Conservation (phyloP, 345 rosid species). For the Aurinia saxatilis region DNA sequence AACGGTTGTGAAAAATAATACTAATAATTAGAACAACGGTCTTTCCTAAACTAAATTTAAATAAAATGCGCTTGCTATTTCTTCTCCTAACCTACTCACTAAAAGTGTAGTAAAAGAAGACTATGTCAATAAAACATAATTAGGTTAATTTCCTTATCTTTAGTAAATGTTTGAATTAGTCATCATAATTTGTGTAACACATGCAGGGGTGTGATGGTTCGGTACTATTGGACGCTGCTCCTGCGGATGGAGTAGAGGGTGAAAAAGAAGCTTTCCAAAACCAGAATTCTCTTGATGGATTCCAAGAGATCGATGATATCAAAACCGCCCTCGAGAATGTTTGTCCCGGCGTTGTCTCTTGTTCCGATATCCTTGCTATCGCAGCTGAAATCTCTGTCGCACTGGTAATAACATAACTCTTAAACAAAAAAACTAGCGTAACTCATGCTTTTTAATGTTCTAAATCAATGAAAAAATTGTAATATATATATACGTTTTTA, state of each 20-base stretch:
- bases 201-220: slow-evolving; percentile 66
- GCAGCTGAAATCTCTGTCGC: slow-evolving; percentile 40
- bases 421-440: background rate
- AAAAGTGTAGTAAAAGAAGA: background rate
- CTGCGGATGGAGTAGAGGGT: slow-evolving; percentile 25
- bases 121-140: background rate
- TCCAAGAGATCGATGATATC: slow-evolving; percentile 36
- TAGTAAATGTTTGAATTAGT: background rate
- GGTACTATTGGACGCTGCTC: slow-evolving; percentile 38
- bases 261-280: slow-evolving; percentile 38
- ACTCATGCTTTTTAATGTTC: too few species aligned
- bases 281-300: slow-evolving; percentile 24
- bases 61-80: background rate
- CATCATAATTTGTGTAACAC: background rate
- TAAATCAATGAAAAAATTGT: background rate
- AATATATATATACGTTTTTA: too few species aligned
- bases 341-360: slow-evolving; percentile 53
- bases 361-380: slow-evolving; percentile 52
- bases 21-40: background rate
- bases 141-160: background rate
- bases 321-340: slow-evolving; percentile 47
- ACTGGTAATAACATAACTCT: slow-evolving; percentile 27
- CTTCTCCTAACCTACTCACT: background rate
- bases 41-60: background rate
- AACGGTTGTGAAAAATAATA: too few species aligned